These are phyloP conservation scores for Lycium ferocissimum DNA, from an alignment of 257 asterid genomes.

Conservation along the genomic window DNA sequence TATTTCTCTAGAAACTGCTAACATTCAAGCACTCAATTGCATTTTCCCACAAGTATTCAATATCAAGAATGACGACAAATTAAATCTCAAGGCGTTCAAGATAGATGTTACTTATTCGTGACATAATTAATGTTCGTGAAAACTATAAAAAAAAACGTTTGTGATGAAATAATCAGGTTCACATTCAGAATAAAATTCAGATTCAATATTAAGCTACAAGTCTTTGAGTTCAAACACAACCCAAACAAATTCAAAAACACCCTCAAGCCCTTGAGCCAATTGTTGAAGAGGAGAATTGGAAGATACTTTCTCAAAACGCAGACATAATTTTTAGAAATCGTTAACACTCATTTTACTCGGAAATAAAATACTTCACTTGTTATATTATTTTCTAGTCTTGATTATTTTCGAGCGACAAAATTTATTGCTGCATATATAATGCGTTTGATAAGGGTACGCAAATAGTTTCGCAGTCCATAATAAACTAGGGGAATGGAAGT, in stretches of 20 bases:
- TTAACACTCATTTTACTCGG: not conserved
- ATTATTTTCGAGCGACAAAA: not conserved
- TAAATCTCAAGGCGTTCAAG: not conserved
- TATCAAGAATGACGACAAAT: not conserved
- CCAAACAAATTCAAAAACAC: not conserved
- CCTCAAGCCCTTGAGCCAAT: not conserved
- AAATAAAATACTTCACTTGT: not conserved
- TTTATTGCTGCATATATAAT: not conserved
- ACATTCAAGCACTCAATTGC: not conserved
- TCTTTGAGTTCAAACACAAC: not conserved
- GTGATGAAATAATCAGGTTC: not conserved
- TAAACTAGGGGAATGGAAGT: constrained; percentile 30
- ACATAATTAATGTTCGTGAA: not conserved
- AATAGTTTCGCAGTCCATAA: not conserved
- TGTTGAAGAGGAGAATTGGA: not conserved
- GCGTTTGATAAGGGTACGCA: constrained; percentile 25
- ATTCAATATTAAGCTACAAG: not conserved
- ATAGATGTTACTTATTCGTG: not conserved
- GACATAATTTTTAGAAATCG: not conserved
- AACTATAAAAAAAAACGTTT: not conserved
- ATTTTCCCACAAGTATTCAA: not conserved
- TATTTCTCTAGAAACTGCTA: too few relatives aligned
- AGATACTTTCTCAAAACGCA: not conserved
- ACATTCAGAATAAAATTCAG: not conserved
- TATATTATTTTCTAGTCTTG: not conserved